Evolutionary conservation across 1,284 basidiomycete species (phyloP), one percentile per base, ranked within the genome.

Genomic region (Apiotrichum sp.): DNA sequence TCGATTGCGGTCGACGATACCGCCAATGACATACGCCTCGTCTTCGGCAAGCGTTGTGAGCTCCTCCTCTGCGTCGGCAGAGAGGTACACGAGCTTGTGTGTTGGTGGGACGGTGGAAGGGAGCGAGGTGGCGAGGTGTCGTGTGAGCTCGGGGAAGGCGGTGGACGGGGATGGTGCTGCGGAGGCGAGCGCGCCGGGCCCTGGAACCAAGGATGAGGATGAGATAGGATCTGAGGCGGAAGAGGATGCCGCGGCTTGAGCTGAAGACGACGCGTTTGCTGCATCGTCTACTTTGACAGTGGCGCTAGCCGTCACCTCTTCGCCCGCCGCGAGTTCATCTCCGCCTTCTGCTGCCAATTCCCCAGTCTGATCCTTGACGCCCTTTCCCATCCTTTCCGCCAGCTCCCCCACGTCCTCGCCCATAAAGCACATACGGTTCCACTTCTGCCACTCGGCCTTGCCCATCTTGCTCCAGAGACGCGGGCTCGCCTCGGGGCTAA

Each of bases 11-110:
- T 99, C 96, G 59, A 89, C 89, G 62, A 99, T 88, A 14, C 95
- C 96, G 36, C 96, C 96, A 56, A 99, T 93, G 64, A 99, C 85
- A 72, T 98, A 98, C 3, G 86, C 88, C 71, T 93, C 89, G 53
- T 86, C 85, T 61, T 89, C 84, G 56, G 83, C 85, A 48, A 99
- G 81, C 59, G 86, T 84, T 8, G 80, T 78, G 42, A 98, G 78
- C 71, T 95, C 90, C 54, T 95, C 84, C 47, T 86, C 82, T 5
- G 93, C 86, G 77, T 99, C 96, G 6, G 93, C 95, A 6, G 95
- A 97, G 55, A 99, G 84, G 77, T 99, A 99, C 35, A 98, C 82
- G 47, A 97, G 79, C 47, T 76, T 83, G 52, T 83, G 77, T 53
- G 67, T 73, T 38, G 65, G 53, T 39, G 66, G 42, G n/a, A 73